Base-by-base conservation (phyloP, 139 green algal genomes). In the Picochlorum sp. region DNA sequence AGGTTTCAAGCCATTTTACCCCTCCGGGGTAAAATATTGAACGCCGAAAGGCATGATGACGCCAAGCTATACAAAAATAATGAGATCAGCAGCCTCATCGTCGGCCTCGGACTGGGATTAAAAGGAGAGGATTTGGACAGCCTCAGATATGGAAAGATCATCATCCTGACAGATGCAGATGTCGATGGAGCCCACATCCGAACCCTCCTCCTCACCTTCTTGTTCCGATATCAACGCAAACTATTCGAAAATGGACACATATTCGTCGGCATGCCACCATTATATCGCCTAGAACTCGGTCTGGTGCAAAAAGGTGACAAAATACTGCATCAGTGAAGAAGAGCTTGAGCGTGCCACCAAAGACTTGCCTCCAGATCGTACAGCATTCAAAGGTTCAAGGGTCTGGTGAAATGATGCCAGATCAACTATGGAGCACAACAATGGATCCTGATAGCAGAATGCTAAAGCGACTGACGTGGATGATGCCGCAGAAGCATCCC, bases 371-470 rank as follows among this genome's bases (percentile, higher is more conserved):
- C 54, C 20, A 9, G 73, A 70, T 75, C 67, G 20, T 86, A 82
- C 68, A 83, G 38, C 34, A 70, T 98, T 38, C 90, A 96, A 78
- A 77, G 91, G 26, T 96, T 96, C 80, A 97, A 97, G 80, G 89
- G 92, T 1, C 70, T 97, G 85, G 89, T 4, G 94, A 99, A 83
- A 99, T 99, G 94, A 97, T 97, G 92, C 91, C 94, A 10, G 69
- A 94, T 72, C 90, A 98, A 84, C 86, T 99, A 44, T 98, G 92
- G 94, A 60, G 81, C 8, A 99, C 94, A 1, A 99, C 94, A 1
- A 67, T 99, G 23, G 83, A 98, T 81, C 94, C 94, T 1, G 70
- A 65, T 6, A 84, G 62, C 0, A 77, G 92, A 59, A 86, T 60
- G 15, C 73, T 95, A 62, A 73, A 76, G 58, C 73, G 75, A 14